phyloP scores from a whole-genome alignment of 2,329 filamentous ascomycete genomes.

The Neopestalotiopsis sp. region DNA sequence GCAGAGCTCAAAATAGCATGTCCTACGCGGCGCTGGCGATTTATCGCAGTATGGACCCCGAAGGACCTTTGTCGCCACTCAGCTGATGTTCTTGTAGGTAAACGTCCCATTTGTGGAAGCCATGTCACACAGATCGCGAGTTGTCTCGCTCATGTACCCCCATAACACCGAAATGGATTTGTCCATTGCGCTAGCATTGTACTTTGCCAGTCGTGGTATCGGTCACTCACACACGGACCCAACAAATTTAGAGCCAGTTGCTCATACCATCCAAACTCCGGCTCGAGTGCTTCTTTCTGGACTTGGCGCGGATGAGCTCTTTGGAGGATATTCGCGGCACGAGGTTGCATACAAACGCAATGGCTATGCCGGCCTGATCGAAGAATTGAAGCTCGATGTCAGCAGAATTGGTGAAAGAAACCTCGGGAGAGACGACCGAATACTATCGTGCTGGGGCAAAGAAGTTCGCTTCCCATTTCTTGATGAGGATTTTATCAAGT shows the following conservation, averaged over 20 bases:
- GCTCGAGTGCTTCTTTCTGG: constrained; percentile 90
- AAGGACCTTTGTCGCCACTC: not conserved
- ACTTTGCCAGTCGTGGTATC: constrained; percentile 84
- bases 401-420: constrained; percentile 90
- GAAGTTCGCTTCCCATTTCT: constrained; percentile 92
- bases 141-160: constrained; percentile 83
- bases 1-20: constrained; percentile 75
- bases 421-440: constrained; percentile 89
- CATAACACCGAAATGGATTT: constrained; percentile 99
- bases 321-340: constrained; percentile 91
- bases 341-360: constrained; percentile 73
- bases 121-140: constrained; percentile 67
- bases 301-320: constrained; percentile 93
- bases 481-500: constrained; percentile 84
- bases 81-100: constrained; percentile 50
- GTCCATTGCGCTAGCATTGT: constrained; percentile 91
- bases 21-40: constrained; percentile 77
- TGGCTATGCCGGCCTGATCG: constrained; percentile 74
- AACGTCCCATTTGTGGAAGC: constrained; percentile 84
- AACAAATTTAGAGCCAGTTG: constrained; percentile 30
- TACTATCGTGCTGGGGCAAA: constrained; percentile 86
- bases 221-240: constrained; percentile 51
- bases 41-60: constrained; percentile 66
- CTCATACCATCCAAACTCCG: constrained; percentile 54
- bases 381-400: constrained; percentile 87